Evolutionary conservation across 495 filamentous ascomycete species (phyloP), one percentile per base, ranked within the genome.

Genomic region (Recurvomyces mirabilis): DNA sequence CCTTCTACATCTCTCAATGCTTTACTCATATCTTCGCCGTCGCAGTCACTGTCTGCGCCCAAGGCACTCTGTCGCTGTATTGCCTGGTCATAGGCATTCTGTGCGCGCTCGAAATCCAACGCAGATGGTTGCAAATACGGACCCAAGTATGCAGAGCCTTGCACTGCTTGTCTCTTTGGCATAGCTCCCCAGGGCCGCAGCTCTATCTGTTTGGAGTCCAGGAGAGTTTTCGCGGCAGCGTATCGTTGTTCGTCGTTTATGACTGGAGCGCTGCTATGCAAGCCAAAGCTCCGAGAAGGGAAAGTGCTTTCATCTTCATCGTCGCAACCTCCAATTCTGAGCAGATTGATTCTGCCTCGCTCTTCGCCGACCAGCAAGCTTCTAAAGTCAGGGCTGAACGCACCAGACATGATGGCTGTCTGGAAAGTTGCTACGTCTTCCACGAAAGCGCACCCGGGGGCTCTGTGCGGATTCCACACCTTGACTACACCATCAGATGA

Each of bases 401-500:
- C 71, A 9, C 83, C 87, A 35, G 62, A 71, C 31, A 77, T 75
- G 32, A 84, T 65, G 0, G 74, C 72, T 7, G 72, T 67, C 4
- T 66, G 42, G 1, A 80, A 60, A 3, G 51, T 60, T 3, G 68
- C 68, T 1, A 72, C 54, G 50, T 88, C 71, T 19, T 72, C 61
- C n/a, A 94, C 68, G 22, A 82, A 69, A 0, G 68, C 73, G 56
- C 79, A 67, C 26, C 74, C 69, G 0, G 67, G 54, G 2, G 79
- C 69, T 17, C 71, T 71, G 33, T 68, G 68, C 17, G 93, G 68
- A 56, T 95, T 77, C 91, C 91, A 98, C 15, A 77, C 71, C 43
- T 87, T 94, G 5, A 98, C 68, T 0, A 81, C 67, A 1, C 91
- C 89, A 56, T 98, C 91, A 0, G 87, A 91, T 2, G 80, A 81